phyloP scores from a whole-genome alignment of 495 filamentous ascomycete species.

The Apiosordaria backusii region DNA sequence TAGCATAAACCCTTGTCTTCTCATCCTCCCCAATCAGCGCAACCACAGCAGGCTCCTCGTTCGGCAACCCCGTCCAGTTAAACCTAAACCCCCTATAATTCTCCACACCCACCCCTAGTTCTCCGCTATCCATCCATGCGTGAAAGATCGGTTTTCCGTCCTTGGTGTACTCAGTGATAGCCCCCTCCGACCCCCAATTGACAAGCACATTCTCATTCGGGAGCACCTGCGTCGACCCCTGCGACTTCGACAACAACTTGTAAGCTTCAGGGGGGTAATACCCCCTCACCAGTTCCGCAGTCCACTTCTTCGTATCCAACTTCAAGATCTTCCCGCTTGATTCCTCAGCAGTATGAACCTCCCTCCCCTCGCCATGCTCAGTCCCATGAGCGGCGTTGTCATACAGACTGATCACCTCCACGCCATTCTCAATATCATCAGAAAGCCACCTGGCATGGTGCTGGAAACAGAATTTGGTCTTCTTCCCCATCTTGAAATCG shows the following conservation, averaged over 20 bases:
- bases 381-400: conserved; percentile 40
- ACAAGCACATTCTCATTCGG: conserved; percentile 54
- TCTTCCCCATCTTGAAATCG: conserved; percentile 32
- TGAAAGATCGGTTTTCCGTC: conserved; percentile 53
- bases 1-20: conserved; percentile 32
- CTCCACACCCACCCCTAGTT: conserved; percentile 29
- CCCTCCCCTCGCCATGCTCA: conserved; percentile 34
- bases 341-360: conserved; percentile 34
- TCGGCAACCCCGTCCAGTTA: conserved; percentile 39
- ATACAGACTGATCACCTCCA: conserved; percentile 39
- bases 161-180: conserved; percentile 54
- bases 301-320: conserved; percentile 52
- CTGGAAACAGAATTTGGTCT: conserved; percentile 55
- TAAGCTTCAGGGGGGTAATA: conserved; percentile 36
- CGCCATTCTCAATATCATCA: conserved; percentile 42
- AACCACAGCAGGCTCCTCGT: conserved; percentile 33
- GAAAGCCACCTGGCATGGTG: conserved; percentile 57
- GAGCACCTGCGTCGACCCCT: conserved; percentile 59
- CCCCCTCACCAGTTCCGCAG: conserved; percentile 43
- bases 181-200: conserved; percentile 59
- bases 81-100: conserved; percentile 38
- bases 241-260: conserved; percentile 52
- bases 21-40: conserved; percentile 24
- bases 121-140: conserved; percentile 34
- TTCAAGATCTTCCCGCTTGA: conserved; percentile 58